These are phyloP conservation scores for Yamagishiella unicocca DNA, from an alignment of 139 green algal species.

Conservation along the genomic window DNA sequence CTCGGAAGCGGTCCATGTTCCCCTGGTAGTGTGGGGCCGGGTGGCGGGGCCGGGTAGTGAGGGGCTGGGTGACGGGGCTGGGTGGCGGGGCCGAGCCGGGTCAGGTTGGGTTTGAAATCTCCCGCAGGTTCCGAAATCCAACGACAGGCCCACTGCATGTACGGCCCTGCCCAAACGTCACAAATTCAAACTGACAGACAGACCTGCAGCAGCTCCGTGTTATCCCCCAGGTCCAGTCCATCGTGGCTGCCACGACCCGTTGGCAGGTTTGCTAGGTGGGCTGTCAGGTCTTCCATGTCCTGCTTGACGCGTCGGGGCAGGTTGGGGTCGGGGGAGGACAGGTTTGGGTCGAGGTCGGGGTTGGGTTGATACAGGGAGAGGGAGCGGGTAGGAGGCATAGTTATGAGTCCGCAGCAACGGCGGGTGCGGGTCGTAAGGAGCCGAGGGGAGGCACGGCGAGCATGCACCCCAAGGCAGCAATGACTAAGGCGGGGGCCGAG, in stretches of 20 bases:
- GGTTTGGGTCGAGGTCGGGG: background rate
- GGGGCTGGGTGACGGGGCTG: no score
- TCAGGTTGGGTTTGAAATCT: no score
- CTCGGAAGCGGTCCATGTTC: constrained; percentile 42
- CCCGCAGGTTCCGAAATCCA: no score
- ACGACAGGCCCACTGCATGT: no score
- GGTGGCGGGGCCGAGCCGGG: no score
- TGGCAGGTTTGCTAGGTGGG: constrained; percentile 23
- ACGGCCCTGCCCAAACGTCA: no score
- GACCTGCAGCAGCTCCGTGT: constrained; percentile 25
- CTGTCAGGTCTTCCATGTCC: constrained; percentile 53
- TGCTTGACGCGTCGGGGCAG: background rate
- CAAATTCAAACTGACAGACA: background rate
- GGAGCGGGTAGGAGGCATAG: background rate
- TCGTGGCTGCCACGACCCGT: background rate
- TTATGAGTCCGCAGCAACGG: no score
- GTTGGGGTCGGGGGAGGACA: no score
- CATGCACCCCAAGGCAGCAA: no score
- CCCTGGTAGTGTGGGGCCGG: background rate
- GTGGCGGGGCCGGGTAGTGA: background rate
- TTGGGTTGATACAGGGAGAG: background rate
- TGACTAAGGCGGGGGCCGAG: no score
- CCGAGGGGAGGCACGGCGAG: no score
- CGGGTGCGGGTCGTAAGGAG: no score
- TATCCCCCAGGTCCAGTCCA: constrained; percentile 47